Evolutionary conservation across 1,284 basidiomycete species (phyloP).

Genomic region (Cutaneotrichosporon cutaneum): DNA sequence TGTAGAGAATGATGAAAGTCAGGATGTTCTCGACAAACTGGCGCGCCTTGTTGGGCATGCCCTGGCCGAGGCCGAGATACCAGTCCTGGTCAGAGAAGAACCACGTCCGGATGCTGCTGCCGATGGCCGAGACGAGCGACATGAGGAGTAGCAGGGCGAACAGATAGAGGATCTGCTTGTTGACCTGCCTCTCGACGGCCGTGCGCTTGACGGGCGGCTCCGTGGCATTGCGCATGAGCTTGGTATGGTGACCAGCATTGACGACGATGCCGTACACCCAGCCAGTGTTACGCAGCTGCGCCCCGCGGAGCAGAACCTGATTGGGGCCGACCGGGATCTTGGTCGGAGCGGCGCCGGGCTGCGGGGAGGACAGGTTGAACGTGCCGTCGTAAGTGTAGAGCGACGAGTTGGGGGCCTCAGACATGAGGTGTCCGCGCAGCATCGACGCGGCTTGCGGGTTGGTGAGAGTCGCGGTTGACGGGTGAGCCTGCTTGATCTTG

Average conservation of each 20-base stretch:
- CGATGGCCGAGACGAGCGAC: slow-evolving; percentile 88
- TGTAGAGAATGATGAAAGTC: slow-evolving; percentile 98
- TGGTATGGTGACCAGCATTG: slow-evolving; percentile 97
- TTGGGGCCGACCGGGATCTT: slow-evolving; percentile 91
- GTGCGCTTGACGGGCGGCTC: slow-evolving; percentile 96
- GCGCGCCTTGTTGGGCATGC: slow-evolving; percentile 59
- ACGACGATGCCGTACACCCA: slow-evolving; percentile 95
- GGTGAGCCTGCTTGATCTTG: slow-evolving; percentile 95
- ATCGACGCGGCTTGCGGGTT: slow-evolving; percentile 71
- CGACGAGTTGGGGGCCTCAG: slow-evolving; percentile 96
- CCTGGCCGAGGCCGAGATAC: slow-evolving; percentile 63
- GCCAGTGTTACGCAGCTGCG: slow-evolving; percentile 92
- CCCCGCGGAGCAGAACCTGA: slow-evolving; percentile 88
- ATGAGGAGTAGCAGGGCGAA: slow-evolving; percentile 84
- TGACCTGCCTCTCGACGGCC: slow-evolving; percentile 93
- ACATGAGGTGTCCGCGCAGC: slow-evolving; percentile 79
- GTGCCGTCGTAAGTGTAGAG: slow-evolving; percentile 90
- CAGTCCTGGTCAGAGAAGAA: slow-evolving; percentile 78
- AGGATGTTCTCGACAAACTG: slow-evolving; percentile 89
- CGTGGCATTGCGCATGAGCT: slow-evolving; percentile 92
- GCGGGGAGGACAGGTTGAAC: slow-evolving; percentile 60
- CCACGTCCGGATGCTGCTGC: slow-evolving; percentile 84
- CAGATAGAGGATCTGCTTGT: slow-evolving; percentile 93
- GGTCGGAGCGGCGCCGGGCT: slow-evolving; percentile 55
- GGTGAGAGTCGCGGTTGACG: slow-evolving; percentile 74